Evolutionary conservation across 306 rosid genomes (phyloP).

Genomic region (Elaeagnus macrophylla): DNA sequence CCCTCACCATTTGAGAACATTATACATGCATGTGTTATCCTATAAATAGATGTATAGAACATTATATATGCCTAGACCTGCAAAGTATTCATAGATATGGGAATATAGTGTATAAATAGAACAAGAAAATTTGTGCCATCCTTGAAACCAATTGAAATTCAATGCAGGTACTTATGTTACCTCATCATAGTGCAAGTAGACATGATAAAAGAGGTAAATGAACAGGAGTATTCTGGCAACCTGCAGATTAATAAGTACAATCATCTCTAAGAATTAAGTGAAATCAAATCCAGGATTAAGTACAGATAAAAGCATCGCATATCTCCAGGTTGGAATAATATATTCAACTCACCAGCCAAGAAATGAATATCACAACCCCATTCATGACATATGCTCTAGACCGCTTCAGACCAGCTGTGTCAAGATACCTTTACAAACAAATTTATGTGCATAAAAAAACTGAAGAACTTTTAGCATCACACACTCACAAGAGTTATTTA

Average conservation of each 20-base stretch:
- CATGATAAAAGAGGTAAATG: conserved; percentile 42
- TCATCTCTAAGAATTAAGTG: no score
- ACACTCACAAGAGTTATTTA: not conserved
- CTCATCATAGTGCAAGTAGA: conserved; percentile 39
- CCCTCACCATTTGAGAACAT: no score
- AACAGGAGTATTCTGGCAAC: conserved; percentile 40
- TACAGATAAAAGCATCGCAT: no score
- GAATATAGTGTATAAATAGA: no score
- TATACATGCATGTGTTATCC: no score
- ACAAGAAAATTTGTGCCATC: not conserved
- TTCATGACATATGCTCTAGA: conserved; percentile 38
- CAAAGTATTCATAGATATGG: no score
- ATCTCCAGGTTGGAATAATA: not conserved
- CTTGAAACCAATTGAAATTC: not conserved
- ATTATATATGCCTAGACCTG: no score
- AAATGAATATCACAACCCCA: conserved; percentile 38
- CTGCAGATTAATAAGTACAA: conserved; percentile 15
- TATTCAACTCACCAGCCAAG: conserved; percentile 46
- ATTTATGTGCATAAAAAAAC: conserved; percentile 4
- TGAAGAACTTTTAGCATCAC: not conserved
- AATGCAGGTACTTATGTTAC: conserved; percentile 12
- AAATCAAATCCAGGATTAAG: no score
- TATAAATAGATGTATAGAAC: no score
- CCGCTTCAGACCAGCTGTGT: conserved; percentile 45
- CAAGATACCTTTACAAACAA: conserved; percentile 37